Base-by-base conservation (phyloP, 2,329 filamentous ascomycete species). In the Ophiostoma triangulosporum region DNA sequence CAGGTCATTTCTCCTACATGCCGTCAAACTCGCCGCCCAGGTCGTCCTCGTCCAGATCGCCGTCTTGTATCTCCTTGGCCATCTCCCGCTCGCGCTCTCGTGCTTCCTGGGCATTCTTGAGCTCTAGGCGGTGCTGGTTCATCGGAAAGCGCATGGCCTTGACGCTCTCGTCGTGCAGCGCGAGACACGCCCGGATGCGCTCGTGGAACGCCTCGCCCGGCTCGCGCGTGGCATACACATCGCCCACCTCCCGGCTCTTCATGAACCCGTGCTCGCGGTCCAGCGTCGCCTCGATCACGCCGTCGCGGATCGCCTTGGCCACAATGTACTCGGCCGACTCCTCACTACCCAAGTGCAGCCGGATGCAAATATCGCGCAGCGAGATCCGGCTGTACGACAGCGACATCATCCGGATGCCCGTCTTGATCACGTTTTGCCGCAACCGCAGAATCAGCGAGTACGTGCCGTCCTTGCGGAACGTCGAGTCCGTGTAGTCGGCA, bases 111-210 rank as follows among this genome's bases (percentile, higher is more conserved):
- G 93, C 93, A 63, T 95, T 97, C 79, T 96, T 97, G 54, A 98
- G 78, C 70, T 98, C 93, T 54, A 97, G 76, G 17, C 93, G 82
- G 70, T 98, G 93, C 70, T 97, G 93, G 73, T 98, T 96, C 91
- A 97, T 97, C 2, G 93, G 93, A 71, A 97, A 98, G 53, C 93
- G 83, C 93, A 98, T 98, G 26, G 93, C 91, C 86, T 95, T 97
- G 64, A 98, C 90, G 65, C 91, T 97, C 73, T 98, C 93, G 63
- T 98, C 93, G 65, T 97, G 90, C 58, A 98, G 78, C 54, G 84
- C 81, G 62, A 98, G 76, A 68, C 93, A 95, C 43, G 93, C 93
- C 60, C 82, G 80, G 62, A 98, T 97, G 64, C 93, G 88, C 65
- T 95, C 91, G 68, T 98, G 91, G 78, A 98, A 98, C 1, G 88